Conservation (phyloP, 2,329 filamentous ascomycete genomes). For the Zymoseptoria brevis region DNA sequence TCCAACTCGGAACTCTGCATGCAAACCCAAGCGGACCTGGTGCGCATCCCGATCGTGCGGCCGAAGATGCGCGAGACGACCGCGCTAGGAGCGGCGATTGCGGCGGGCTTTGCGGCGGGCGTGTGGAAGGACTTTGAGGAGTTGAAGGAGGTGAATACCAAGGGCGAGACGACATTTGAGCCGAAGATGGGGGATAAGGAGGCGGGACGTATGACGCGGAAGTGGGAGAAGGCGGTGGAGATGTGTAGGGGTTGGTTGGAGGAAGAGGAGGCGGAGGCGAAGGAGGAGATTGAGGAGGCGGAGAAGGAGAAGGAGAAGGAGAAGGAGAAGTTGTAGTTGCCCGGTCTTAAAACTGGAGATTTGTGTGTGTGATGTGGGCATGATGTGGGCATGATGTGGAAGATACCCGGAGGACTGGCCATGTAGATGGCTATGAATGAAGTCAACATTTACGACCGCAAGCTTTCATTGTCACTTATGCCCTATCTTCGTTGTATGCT, state of each 20-base stretch:
- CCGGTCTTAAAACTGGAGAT: not conserved
- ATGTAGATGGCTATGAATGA: not conserved
- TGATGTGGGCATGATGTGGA: not conserved
- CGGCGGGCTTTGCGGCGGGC: constrained; percentile 71
- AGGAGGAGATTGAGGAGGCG: constrained; percentile 6
- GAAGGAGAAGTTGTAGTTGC: constrained; percentile 10
- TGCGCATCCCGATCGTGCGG: constrained; percentile 72
- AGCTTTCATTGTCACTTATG: not conserved
- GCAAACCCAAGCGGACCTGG: constrained; percentile 83
- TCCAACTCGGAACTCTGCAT: constrained; percentile 83
- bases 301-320: constrained; percentile 9
- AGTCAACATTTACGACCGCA: not conserved
- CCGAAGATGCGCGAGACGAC: constrained; percentile 88
- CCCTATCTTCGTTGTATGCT: not conserved
- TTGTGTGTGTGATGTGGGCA: not conserved
- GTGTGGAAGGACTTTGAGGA: constrained; percentile 72
- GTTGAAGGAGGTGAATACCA: constrained; percentile 63
- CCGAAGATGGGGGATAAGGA: constrained; percentile 52
- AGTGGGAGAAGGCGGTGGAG: constrained; percentile 68
- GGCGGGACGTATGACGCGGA: constrained; percentile 55
- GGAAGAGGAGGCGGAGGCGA: constrained; percentile 9
- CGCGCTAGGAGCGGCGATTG: constrained; percentile 78
- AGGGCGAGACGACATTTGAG: constrained; percentile 61
- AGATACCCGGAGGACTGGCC: not conserved
- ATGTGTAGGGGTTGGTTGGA: constrained; percentile 66